Base-by-base conservation (phyloP, 495 filamentous ascomycete species). In the Neurospora hispaniola region DNA sequence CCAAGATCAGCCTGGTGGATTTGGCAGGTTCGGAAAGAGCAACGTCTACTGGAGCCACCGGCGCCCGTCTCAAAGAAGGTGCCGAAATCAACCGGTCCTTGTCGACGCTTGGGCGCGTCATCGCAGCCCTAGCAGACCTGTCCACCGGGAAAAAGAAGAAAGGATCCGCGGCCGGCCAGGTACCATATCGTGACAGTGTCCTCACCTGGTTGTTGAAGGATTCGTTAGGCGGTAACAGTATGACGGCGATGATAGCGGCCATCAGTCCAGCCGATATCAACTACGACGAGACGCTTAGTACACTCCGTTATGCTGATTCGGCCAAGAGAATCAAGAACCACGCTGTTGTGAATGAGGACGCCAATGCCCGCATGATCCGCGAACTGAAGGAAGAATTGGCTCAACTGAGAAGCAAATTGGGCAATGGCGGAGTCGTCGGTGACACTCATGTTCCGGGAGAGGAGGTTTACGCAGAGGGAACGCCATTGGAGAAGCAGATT, bases 251-350 rank as follows among this genome's bases (percentile, higher is more conserved):
- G 96, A 99, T 99, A 83, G 96, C 96, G 68, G 96, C 96, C 44
- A 98, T 99, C 78, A 97, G 94, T 71, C 96, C 96, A 5, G 96
- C 96, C 71, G 96, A 99, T 83, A 98, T 99, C 85, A 99, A 99
- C 82, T 99, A 95, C 78, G 96, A 99, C 76, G 96, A 99, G 80
- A 98, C 96, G 14, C 85, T 99, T 8, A 93, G 94, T 80, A 99
- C 96, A 12, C 85, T 99, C 12, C 90, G 96, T 73, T 99, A 99
- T 83, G 96, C 96, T 66, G 96, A 99, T 80, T 97, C 93, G 8
- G 96, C 96, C 31, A 99, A 99, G 83, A 89, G 96, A 75, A 99
- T 99, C 86, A 98, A 98, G 93, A 98, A 99, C 83, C 96, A 99
- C 80, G 96, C 96, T 44, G 96, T 99, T 39, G 92, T 99, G 80